phyloP scores from a whole-genome alignment of 1,284 basidiomycete species.

The Heliocybe sulcata region DNA sequence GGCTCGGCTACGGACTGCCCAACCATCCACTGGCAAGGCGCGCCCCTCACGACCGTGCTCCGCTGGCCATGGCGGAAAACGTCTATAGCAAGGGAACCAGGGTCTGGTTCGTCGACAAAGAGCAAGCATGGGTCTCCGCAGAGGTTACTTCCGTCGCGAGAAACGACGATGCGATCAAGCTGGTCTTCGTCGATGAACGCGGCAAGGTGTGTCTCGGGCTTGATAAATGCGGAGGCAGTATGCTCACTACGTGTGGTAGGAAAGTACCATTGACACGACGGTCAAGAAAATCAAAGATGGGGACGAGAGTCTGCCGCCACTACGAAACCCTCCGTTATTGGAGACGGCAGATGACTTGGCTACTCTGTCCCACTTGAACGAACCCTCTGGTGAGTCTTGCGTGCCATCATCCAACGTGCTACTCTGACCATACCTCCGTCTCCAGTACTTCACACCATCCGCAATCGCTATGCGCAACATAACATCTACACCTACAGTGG shows the following conservation, averaged over 20 bases:
- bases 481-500: slow-evolving; percentile 99
- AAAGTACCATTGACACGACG: slow-evolving; percentile 72
- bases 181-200: slow-evolving; percentile 79
- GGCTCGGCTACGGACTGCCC: neutral
- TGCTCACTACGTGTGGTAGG: slow-evolving; percentile 35
- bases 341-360: slow-evolving; percentile 98
- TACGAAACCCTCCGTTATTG: slow-evolving; percentile 93
- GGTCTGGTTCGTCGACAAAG: slow-evolving; percentile 90
- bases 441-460: slow-evolving; percentile 91
- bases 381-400: slow-evolving; percentile 76
- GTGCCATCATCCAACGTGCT: neutral
- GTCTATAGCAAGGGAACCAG: slow-evolving; percentile 81
- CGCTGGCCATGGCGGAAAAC: slow-evolving; percentile 66
- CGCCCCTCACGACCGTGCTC: slow-evolving; percentile 12
- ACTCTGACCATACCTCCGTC: slow-evolving; percentile 4
- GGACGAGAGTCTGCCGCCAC: slow-evolving; percentile 76
- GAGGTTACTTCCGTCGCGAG: slow-evolving; percentile 67
- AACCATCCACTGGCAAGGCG: neutral
- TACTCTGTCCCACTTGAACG: slow-evolving; percentile 95
- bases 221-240: neutral
- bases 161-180: slow-evolving; percentile 65
- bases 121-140: slow-evolving; percentile 87
- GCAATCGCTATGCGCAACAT: slow-evolving; percentile 94
- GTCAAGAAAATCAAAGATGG: slow-evolving; percentile 71
- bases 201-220: slow-evolving; percentile 56